Percentiles rank a stretch among this genome's conserved stretches.
Conservation (phyloP, 257 asterid genomes). For the Solanum chiquidenum region DNA sequence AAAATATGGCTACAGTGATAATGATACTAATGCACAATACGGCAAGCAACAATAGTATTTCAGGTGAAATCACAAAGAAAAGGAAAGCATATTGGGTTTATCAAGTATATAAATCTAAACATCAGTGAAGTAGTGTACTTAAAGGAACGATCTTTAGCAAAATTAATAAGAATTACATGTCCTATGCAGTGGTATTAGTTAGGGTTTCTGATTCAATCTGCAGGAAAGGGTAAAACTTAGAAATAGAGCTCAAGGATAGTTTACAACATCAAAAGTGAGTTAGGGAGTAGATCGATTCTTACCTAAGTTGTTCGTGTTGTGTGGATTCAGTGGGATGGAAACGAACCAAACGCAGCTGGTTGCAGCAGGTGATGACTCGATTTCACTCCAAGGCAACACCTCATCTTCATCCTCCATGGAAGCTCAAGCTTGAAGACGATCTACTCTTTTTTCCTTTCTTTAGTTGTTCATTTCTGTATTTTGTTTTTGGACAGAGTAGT, state of each 20-base stretch:
- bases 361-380: neutral
- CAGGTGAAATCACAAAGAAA: neutral
- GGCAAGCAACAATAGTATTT: neutral
- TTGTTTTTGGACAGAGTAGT: too few species aligned
- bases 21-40: neutral
- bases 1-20: neutral
- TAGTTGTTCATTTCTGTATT: too few species aligned
- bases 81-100: neutral
- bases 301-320: neutral
- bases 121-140: neutral
- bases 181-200: too few species aligned
- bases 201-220: too few species aligned
- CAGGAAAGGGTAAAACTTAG: neutral
- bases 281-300: neutral
- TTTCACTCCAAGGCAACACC: neutral
- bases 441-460: neutral
- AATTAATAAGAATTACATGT: neutral
- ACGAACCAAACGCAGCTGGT: rapidly evolving
- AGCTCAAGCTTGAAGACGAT: neutral
- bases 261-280: neutral
- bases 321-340: neutral
- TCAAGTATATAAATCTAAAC: neutral
- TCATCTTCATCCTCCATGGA: neutral
- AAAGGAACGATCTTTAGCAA: neutral
- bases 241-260: neutral